Conservation (phyloP, 495 filamentous ascomycete genomes). For the Aspergillus homomorphus region DNA sequence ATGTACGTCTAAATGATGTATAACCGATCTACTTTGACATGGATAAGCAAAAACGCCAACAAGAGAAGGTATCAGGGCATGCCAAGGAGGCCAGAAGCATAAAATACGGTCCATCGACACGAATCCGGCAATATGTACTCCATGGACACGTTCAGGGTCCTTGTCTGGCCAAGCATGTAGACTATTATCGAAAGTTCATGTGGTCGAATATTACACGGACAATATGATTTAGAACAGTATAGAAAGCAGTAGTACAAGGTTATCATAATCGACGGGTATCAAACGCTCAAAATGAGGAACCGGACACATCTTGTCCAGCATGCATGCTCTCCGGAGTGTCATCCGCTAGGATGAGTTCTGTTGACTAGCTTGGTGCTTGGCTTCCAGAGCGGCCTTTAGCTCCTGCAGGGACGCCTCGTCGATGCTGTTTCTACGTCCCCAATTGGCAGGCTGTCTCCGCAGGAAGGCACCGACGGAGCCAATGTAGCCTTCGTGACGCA, state of each 20-base stretch:
- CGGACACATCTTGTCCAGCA: neutral
- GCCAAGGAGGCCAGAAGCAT: neutral
- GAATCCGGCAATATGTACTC: neutral
- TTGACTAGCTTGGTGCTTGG: neutral
- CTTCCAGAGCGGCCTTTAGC: slow-evolving; percentile 9
- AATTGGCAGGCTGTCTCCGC: slow-evolving; percentile 84
- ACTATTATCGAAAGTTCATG: too few relatives aligned
- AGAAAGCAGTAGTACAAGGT: slow-evolving; percentile 10
- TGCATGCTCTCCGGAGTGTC: slow-evolving; percentile 6
- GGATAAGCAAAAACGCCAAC: too few relatives aligned
- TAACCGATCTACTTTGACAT: too few relatives aligned
- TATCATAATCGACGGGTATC: slow-evolving; percentile 23
- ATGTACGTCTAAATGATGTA: too few relatives aligned
- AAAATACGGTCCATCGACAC: neutral
- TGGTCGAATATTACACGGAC: slow-evolving; percentile 9
- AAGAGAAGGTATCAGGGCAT: too few relatives aligned
- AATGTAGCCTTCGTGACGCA: slow-evolving; percentile 93
- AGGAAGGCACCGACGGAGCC: slow-evolving; percentile 96
- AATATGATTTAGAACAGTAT: slow-evolving; percentile 5
- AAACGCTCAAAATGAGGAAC: slow-evolving; percentile 15
- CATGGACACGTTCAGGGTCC: neutral
- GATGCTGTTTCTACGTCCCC: slow-evolving; percentile 79
- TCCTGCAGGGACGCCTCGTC: slow-evolving; percentile 44
- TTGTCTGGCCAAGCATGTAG: too few relatives aligned
- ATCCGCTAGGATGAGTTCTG: neutral